Base-by-base conservation (phyloP, 768 basidiomycete species). In the Boletus vermiculosoides region DNA sequence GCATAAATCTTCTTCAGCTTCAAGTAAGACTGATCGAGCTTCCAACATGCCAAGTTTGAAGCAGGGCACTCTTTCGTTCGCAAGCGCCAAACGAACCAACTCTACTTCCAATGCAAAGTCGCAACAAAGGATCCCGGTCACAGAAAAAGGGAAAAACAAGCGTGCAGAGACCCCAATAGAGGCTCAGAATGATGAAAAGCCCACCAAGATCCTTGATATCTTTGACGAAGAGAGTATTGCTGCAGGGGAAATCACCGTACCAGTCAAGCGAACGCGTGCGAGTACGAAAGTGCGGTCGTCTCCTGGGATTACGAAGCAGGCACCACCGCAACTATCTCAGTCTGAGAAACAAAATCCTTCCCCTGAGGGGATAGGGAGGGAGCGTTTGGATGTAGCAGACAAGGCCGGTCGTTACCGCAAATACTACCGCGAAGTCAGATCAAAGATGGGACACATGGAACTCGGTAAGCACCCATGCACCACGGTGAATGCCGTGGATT, bases 331-430 rank as follows among this genome's bases (percentile, higher is more conserved):
- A 28, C 48, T 2, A 49, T 49, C 47, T 34, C 63, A 41, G 48
- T 48, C 51, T 40, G 54, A 64, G 53, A 54, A 52, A 45, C 49
- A 25, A 13, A 41, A 48, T 1, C 20, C 55, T 23, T 47, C 39
- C n/a, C 39, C 45, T 18, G 57, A 12, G 23, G 56, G 50, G 13
- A 63, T 67, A 45, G 51, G 63, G 54, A 62, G 57, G 41, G 62
- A 65, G 48, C 62, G 31, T 20, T 71, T 78, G 8, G 76, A 80
- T 41, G 68, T 83, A 36, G 70, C 83, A 45, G 76, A 77, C 22
- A 83, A 81, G 52, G 77, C 80, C 53, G 70, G 77, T 39, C 77
- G 71, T 50, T 92, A 83, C 76, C 73, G 71, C n/a, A 75, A 76
- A 50, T 72, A 83, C 20, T 79, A 80, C 66, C 75, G 66, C 25